A percentile compares a stretch with the other conserved stretches of the same genome.
Evolutionary conservation across 495 filamentous ascomycete genomes (phyloP).

Genomic region (Penicillium arizonense): DNA sequence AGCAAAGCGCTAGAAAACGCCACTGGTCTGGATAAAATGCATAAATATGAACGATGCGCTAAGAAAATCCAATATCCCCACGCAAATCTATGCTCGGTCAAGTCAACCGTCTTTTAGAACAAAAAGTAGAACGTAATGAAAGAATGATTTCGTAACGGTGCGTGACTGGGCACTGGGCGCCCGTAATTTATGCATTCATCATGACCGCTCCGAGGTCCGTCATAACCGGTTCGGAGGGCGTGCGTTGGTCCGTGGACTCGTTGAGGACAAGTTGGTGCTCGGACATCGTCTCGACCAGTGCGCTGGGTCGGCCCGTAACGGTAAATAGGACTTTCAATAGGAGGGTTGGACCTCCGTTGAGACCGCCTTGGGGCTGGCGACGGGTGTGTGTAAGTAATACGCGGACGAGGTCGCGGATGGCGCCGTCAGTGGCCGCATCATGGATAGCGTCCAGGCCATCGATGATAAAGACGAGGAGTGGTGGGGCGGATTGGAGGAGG

Average conservation of each 20-base stretch:
- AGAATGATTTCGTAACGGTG: conserved; percentile 20
- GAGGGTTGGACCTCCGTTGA: conserved; percentile 24
- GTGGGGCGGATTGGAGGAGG: conserved; percentile 39
- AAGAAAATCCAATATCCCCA: conserved; percentile 2
- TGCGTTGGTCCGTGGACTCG: conserved; percentile 26
- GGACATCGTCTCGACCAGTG: conserved; percentile 38
- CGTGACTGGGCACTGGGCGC: background rate
- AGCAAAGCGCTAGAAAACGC: background rate
- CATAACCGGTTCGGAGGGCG: conserved; percentile 22
- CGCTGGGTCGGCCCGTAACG: conserved; percentile 32
- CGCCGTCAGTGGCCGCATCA: conserved; percentile 33
- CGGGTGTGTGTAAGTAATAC: conserved; percentile 39
- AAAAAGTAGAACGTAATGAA: background rate
- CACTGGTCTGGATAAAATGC: background rate
- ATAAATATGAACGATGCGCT: background rate
- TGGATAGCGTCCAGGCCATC: conserved; percentile 42
- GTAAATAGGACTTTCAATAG: conserved; percentile 46
- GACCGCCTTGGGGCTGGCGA: conserved; percentile 22
- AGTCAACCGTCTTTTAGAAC: conserved; percentile 3
- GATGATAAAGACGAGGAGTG: conserved; percentile 43
- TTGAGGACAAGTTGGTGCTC: conserved; percentile 35
- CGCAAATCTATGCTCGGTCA: conserved; percentile 11
- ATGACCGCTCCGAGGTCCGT: conserved; percentile 36
- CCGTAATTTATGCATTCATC: conserved; percentile 37
- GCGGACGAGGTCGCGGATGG: conserved; percentile 37